phyloP scores from a whole-genome alignment of 2,329 filamentous ascomycete species.

The Aspergillus sergii region DNA sequence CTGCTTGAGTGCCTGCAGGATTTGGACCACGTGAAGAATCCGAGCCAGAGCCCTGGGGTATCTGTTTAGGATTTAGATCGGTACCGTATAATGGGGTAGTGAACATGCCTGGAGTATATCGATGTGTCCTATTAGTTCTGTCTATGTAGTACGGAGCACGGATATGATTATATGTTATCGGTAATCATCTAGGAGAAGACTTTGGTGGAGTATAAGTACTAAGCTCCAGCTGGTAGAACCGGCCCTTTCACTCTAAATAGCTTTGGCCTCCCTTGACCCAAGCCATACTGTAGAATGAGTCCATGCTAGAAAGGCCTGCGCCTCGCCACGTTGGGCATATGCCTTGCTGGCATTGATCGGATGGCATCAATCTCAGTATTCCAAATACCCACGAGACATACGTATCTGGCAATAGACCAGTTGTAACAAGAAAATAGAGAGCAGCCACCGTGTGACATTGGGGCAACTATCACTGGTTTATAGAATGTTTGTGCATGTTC shows the following conservation, averaged over 20 bases:
- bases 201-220: no score
- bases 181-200: no score
- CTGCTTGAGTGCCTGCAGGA: slow-evolving; percentile 20
- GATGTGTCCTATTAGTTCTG: no score
- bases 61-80: background rate
- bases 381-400: background rate
- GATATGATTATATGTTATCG: no score
- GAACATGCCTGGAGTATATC: no score
- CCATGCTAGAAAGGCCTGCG: no score
- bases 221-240: no score
- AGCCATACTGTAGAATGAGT: background rate
- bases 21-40: slow-evolving; percentile 22
- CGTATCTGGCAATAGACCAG: no score
- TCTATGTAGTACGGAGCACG: no score
- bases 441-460: background rate
- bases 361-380: background rate
- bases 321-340: background rate
- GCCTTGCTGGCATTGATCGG: background rate
- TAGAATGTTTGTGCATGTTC: background rate
- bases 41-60: slow-evolving; percentile 12
- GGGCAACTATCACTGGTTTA: background rate
- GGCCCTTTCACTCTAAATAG: no score
- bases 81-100: no score
- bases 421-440: background rate
- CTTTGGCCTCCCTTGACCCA: background rate